Percentiles rank a stretch among this genome's conserved stretches.
phyloP scores from a whole-genome alignment of 2,329 filamentous ascomycete species.

The Phyllosticta paracitricarpa region DNA sequence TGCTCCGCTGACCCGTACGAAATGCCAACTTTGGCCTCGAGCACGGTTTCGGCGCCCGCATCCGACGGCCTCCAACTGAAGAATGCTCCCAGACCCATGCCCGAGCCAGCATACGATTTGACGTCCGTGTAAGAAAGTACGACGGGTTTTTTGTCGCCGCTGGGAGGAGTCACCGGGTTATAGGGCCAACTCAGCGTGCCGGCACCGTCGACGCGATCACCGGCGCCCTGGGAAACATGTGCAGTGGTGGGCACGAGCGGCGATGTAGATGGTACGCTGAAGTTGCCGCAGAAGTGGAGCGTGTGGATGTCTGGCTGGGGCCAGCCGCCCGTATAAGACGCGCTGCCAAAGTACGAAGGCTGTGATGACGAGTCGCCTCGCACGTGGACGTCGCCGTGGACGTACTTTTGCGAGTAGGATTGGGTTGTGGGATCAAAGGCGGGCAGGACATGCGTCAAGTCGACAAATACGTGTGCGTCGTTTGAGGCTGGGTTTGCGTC shows the following conservation, averaged over 20 bases:
- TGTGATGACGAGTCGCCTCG: conserved; percentile 21
- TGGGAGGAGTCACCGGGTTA: conserved; percentile 11
- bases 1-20: conserved; percentile 56
- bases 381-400: conserved; percentile 13
- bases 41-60: conserved; percentile 19
- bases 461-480: conserved; percentile 35
- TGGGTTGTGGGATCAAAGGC: conserved; percentile 16
- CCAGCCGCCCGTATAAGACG: conserved; percentile 35
- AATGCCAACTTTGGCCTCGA: conserved; percentile 50
- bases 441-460: conserved; percentile 41
- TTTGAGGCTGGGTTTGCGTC: conserved; percentile 7
- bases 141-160: conserved; percentile 9
- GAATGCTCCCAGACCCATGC: conserved; percentile 33
- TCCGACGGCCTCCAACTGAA: conserved; percentile 33
- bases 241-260: conserved; percentile 16
- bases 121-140: conserved; percentile 13
- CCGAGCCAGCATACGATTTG: conserved; percentile 12
- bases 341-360: conserved; percentile 35
- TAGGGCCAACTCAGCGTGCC: conserved; percentile 16
- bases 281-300: conserved; percentile 26
- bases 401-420: conserved; percentile 15
- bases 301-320: conserved; percentile 27
- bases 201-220: conserved; percentile 11
- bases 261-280: conserved; percentile 18
- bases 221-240: conserved; percentile 16